phyloP scores from a whole-genome alignment of 495 filamentous ascomycete species.

The Xanthoparmelia taractica region DNA sequence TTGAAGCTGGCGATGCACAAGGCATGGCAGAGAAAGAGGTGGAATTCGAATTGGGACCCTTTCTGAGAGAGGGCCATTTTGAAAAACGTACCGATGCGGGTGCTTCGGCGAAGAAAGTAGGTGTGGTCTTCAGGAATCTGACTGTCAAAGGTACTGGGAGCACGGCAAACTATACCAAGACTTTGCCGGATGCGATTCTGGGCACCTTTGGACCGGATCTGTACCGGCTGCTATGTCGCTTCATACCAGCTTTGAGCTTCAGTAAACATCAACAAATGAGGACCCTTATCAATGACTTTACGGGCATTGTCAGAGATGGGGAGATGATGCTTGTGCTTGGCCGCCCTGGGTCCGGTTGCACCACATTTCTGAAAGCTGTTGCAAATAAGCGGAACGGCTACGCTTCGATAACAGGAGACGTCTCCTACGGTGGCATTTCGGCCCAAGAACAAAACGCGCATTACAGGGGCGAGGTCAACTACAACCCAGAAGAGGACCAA shows the following conservation, averaged over 20 bases:
- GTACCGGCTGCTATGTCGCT: conserved; percentile 57
- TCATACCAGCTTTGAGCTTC: conserved; percentile 55
- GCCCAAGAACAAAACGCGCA: conserved; percentile 58
- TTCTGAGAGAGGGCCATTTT: conserved; percentile 72
- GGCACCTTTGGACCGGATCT: conserved; percentile 80
- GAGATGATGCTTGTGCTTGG: conserved; percentile 83
- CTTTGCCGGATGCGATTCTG: conserved; percentile 68
- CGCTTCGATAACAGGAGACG: conserved; percentile 60
- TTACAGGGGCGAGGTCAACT: conserved; percentile 75
- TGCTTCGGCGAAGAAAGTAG: conserved; percentile 71
- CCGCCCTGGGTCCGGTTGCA: conserved; percentile 71
- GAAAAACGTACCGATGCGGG: conserved; percentile 63
- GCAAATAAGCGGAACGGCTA: conserved; percentile 61
- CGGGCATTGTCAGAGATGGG: conserved; percentile 68
- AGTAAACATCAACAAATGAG: conserved; percentile 43
- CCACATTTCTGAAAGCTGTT: conserved; percentile 70
- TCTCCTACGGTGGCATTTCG: conserved; percentile 69
- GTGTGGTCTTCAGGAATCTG: conserved; percentile 73
- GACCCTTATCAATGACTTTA: conserved; percentile 67
- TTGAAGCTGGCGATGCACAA: conserved; percentile 27
- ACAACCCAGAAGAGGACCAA: conserved; percentile 74
- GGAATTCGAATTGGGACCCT: conserved; percentile 63
- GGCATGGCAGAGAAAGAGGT: conserved; percentile 40
- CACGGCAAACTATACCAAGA: conserved; percentile 60
- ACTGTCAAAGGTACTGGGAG: conserved; percentile 66